Evolutionary conservation across 495 filamentous ascomycete species (phyloP), one percentile per base, ranked within the genome.

Genomic region (Xylaria sp.): DNA sequence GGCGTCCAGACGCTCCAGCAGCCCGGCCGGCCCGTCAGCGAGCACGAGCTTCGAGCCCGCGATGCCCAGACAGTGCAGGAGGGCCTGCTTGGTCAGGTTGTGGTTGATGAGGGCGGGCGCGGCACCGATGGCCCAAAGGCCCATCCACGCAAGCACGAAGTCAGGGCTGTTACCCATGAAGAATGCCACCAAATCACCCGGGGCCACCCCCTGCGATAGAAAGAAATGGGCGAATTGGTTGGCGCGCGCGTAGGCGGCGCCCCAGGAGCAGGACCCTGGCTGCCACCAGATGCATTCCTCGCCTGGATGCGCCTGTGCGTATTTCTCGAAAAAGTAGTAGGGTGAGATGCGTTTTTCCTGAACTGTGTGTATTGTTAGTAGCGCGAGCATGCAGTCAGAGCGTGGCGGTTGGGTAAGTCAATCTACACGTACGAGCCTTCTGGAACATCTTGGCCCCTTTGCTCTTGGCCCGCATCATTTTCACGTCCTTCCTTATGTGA

Each of bases 31-130:
- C 35, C 87, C 88, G 73, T 93, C 92, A 12, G 92, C 89, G 37
- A 95, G 72, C 9, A 93, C 73, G 17, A 93, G 61, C 73, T 84
- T 89, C 12, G 88, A 82, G 5, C 82, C 85, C 31, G 85, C 85
- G 55, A 93, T 82, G 69, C 84, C 86, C 71, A 95, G 71, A 73
- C 91, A 94, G 77, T 94, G 92, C 48, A 92, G 67, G 69, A 94
- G 75, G 1, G 89, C 90, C 61, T 92, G 88, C 0, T 87, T 88
- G 31, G 84, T 79, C 0, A 94, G 83, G 74, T 93, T 89, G 72
- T 91, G 89, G 76, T 95, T 95, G 76, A 95, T 91, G 71, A 90
- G 84, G n/a, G 91, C 90, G 0, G 91, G 90, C 6, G 88, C 90
- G 43, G 86, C 88, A 0, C 91, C 91, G 71, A 93, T 87, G 17